Evolutionary conservation across 306 rosid genomes (phyloP), one percentile per base, ranked within the genome.

Genomic region (Biancaea sappan): DNA sequence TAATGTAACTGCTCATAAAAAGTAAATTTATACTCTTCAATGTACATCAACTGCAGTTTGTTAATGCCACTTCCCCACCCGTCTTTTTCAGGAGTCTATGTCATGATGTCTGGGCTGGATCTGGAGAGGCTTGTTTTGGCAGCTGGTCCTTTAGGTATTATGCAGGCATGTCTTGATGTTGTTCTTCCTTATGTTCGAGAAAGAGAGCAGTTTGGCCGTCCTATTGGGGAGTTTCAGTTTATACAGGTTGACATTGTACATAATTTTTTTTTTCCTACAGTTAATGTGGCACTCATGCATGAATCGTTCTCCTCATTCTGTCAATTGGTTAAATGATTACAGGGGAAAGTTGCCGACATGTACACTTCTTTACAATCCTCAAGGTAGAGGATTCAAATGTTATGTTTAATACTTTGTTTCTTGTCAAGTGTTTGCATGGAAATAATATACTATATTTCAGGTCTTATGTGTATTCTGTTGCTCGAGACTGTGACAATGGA

Each of bases 51-150:
- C 11, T 34, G 56, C 26, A 21, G 56, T 31, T 74, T 72, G 37
- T 24, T 66, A 51, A 58, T 59, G 25, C 52, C 26, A 62, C 44
- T 54, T 41, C 58, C 9, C 8, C 0, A 3, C 38, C 54, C 14
- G 10, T 84, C 67, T 66, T 47, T 75, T 75, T 81, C 91, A 91
- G 98, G 98, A 77, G 98, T 94, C 63, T 91, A 94, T 81, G 97
- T 94, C 70, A 85, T 94, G 97, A 91, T 94, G 98, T 91, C 97
- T 14, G 98, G 98, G 56, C 57, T 94, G 76, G 98, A 94, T 83
- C 75, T 94, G 83, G 98, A 94, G 85, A 86, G 98, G 81, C 96
- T 94, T 85, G 98, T 94, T 78, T 73, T 94, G 77, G 90, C 94
- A 13, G 88, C 85, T 69, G 98, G 94, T 32, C 98, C 98, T 44